Conservation (phyloP, 1,284 basidiomycete species). For the Pseudozyma tsukubaensis region DNA sequence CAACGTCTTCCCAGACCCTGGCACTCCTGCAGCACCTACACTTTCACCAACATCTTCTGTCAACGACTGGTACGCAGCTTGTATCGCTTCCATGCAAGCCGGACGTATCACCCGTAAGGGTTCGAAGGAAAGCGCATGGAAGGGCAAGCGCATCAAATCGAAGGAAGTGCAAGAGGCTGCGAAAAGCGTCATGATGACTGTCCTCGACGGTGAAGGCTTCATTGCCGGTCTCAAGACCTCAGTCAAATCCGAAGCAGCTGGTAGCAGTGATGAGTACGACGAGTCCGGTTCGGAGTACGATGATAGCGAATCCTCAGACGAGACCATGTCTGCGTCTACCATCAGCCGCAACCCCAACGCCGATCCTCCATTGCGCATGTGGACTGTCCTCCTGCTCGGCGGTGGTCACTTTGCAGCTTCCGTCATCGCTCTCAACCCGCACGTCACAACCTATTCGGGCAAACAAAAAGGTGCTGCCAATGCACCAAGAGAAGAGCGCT, state of each 20-base stretch:
- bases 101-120: slow-evolving; percentile 51
- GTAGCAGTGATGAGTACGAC: slow-evolving; percentile 37
- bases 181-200: slow-evolving; percentile 53
- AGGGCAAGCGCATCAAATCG: slow-evolving; percentile 59
- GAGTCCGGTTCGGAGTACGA: slow-evolving; percentile 23
- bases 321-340: slow-evolving; percentile 21
- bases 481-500: slow-evolving; percentile 45
- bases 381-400: slow-evolving; percentile 95
- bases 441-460: slow-evolving; percentile 39
- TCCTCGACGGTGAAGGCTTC: slow-evolving; percentile 59
- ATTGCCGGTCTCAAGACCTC: slow-evolving; percentile 39
- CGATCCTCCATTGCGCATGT: slow-evolving; percentile 73
- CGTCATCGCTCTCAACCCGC: slow-evolving; percentile 75
- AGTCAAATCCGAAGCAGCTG: slow-evolving; percentile 19
- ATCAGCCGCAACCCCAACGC: slow-evolving; percentile 30
- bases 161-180: slow-evolving; percentile 60
- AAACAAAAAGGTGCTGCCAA: slow-evolving; percentile 25
- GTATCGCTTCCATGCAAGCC: slow-evolving; percentile 72
- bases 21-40: slow-evolving; percentile 49
- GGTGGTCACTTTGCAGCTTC: slow-evolving; percentile 97
- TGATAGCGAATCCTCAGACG: slow-evolving; percentile 24
- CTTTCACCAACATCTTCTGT: slow-evolving; percentile 15
- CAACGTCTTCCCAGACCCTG: slow-evolving; percentile 75
- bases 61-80: slow-evolving; percentile 33
- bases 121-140: slow-evolving; percentile 48